Base-by-base conservation (phyloP, 1,284 basidiomycete species). In the Gastroboletus turbinatus region DNA sequence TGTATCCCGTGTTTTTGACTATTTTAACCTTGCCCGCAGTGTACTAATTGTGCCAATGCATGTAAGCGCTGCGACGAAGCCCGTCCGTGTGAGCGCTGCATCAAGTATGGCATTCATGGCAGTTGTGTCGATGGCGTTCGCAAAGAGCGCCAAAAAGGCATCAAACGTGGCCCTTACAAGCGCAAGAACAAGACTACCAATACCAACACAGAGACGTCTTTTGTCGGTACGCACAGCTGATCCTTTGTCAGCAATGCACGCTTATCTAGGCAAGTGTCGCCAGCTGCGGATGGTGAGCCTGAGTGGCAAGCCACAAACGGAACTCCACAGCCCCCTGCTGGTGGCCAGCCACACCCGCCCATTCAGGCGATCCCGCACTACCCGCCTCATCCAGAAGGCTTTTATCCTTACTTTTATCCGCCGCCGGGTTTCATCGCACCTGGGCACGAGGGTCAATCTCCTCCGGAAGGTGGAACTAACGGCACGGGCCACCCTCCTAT, bases 81-180 rank as follows among this genome's bases (percentile, higher is more conserved):
- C 4, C 82, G 91, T 6, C 91, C 91, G 4, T 94, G 91, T 70
- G 83, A 87, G 63, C 84, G 91, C 23, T 94, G 91, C 67, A 67
- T 83, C 67, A 94, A 93, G 72, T 93, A 93, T 69, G 87, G 87
- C 19, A 79, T 92, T 32, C 72, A 81, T 0, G 83, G 87, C 23
- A 74, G 78, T 0, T 94, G 91, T 67, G 69, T 84, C 21, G 90
- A 94, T 63, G 88, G 88, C 5, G 78, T 84, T 52, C 80, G 91
- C 57, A 94, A 94, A 69, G 91, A 92, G 69, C 78, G 91, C 58
- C 91, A 91, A 74, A 91, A 90, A 62, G 91, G 91, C 38, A 81
- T 93, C 71, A 94, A 94, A 71, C 84, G 91, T 33, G 91, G 91
- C 0, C 92, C 91, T 0, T 94, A 94, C 75, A 90, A 91, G 63